phyloP scores from a whole-genome alignment of 2,329 filamentous ascomycete genomes.

The Talaromyces islandicus region DNA sequence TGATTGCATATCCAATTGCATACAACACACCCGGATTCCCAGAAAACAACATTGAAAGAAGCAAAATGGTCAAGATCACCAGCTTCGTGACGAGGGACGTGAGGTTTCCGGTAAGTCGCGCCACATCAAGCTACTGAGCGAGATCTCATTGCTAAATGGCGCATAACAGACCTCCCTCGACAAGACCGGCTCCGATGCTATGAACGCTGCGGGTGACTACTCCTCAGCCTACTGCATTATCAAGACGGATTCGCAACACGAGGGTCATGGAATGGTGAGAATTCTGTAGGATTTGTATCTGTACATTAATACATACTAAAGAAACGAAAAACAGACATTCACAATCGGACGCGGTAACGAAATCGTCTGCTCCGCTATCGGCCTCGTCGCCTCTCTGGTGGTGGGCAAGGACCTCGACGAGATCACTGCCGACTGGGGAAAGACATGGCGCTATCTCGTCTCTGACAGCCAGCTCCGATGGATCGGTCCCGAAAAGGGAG shows the following conservation, averaged over 20 bases:
- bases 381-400: slow-evolving; percentile 70
- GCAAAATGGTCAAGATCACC: slow-evolving; percentile 59
- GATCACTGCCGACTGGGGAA: slow-evolving; percentile 73
- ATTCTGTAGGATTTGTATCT: too few species aligned
- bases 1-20: neutral
- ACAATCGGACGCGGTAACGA: slow-evolving; percentile 70
- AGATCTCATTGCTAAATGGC: neutral
- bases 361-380: slow-evolving; percentile 80
- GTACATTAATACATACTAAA: neutral
- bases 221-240: slow-evolving; percentile 92
- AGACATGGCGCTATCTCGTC: slow-evolving; percentile 88
- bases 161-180: slow-evolving; percentile 69
- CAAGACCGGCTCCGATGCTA: slow-evolving; percentile 93
- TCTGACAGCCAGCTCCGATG: slow-evolving; percentile 85
- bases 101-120: slow-evolving; percentile 56
- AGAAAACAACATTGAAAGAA: neutral
- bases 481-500: slow-evolving; percentile 92
- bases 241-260: slow-evolving; percentile 61
- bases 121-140: neutral
- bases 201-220: slow-evolving; percentile 92
- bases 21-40: neutral
- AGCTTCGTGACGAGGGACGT: slow-evolving; percentile 67
- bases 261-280: slow-evolving; percentile 38
- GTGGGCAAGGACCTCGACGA: slow-evolving; percentile 68
- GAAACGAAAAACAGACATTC: slow-evolving; percentile 29